Percentiles rank a stretch among this genome's conserved stretches.
Conservation (phyloP, 441 rosid species). For the Biscutella auriculata region DNA sequence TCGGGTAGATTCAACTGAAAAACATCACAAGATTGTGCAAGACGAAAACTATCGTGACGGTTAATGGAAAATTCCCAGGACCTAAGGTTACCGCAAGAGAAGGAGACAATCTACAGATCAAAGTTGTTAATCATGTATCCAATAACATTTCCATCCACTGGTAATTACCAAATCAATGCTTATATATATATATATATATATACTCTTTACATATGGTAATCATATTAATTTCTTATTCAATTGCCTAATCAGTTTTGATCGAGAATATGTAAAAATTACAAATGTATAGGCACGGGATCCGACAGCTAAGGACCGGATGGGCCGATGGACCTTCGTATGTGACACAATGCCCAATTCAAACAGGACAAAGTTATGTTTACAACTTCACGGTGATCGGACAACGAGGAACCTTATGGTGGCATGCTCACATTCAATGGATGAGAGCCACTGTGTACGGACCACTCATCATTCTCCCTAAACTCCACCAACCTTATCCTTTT, state of each 20-base stretch:
- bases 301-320: constrained; percentile 50
- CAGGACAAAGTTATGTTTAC: constrained; percentile 41
- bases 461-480: constrained; percentile 42
- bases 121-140: constrained; percentile 32
- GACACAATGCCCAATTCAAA: constrained; percentile 64
- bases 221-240: too few relatives aligned
- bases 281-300: constrained; percentile 46
- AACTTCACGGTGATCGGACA: constrained; percentile 54
- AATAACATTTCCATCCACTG: constrained; percentile 32
- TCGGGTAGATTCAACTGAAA: constrained; percentile 27
- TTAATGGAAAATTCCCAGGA: constrained; percentile 34
- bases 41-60: constrained; percentile 31
- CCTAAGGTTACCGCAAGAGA: constrained; percentile 33
- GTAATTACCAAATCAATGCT: constrained; percentile 1
- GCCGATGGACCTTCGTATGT: constrained; percentile 67
- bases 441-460: constrained; percentile 60
- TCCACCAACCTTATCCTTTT: constrained; percentile 42
- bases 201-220: too few relatives aligned
- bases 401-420: constrained; percentile 67
- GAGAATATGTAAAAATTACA: background rate
- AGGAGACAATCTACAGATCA: constrained; percentile 32
- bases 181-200: too few relatives aligned
- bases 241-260: too few relatives aligned
- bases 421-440: constrained; percentile 61
- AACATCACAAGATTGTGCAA: constrained; percentile 34